Evolutionary conservation across 228 moss, liverwort and hornwort species (phyloP).

Genomic region (Sphagnum magellanicum): DNA sequence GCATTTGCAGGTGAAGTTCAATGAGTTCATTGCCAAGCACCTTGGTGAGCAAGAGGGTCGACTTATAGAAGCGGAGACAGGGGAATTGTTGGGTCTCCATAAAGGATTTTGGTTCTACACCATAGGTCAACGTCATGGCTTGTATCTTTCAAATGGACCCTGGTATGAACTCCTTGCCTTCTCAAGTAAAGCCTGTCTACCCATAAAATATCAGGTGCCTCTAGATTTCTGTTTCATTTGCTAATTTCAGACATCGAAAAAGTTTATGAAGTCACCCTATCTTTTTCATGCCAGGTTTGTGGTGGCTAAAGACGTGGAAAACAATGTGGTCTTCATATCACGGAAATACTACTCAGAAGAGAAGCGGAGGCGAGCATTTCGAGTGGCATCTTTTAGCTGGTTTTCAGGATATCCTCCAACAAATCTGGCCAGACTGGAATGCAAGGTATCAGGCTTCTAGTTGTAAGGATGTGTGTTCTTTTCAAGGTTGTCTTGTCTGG

Average conservation of each 20-base stretch:
- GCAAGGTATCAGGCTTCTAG: constrained; percentile 47
- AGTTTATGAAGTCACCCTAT: too few species aligned
- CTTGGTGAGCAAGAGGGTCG: constrained; percentile 82
- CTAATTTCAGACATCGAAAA: background rate
- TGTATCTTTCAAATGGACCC: constrained; percentile 85
- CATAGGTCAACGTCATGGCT: constrained; percentile 88
- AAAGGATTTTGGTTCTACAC: constrained; percentile 99
- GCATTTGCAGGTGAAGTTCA: constrained; percentile 69
- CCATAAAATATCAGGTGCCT: background rate
- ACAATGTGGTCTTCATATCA: constrained; percentile 82
- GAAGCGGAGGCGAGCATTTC: constrained; percentile 65
- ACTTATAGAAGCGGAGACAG: constrained; percentile 88
- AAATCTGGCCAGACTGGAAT: constrained; percentile 43
- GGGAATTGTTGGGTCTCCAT: constrained; percentile 80
- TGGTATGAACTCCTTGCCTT: constrained; percentile 31
- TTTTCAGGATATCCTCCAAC: constrained; percentile 53
- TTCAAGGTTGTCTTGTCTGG: background rate
- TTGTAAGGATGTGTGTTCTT: background rate
- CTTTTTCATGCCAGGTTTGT: constrained; percentile 54
- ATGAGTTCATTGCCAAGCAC: constrained; percentile 84
- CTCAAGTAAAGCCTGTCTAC: background rate
- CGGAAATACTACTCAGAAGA: constrained; percentile 71
- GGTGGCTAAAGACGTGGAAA: constrained; percentile 73
- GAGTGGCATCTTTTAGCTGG: constrained; percentile 82
- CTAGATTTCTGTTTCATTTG: background rate